These are phyloP conservation scores for Dendryphion nanum DNA, from an alignment of 2,329 filamentous ascomycete species.

Conservation along the genomic window DNA sequence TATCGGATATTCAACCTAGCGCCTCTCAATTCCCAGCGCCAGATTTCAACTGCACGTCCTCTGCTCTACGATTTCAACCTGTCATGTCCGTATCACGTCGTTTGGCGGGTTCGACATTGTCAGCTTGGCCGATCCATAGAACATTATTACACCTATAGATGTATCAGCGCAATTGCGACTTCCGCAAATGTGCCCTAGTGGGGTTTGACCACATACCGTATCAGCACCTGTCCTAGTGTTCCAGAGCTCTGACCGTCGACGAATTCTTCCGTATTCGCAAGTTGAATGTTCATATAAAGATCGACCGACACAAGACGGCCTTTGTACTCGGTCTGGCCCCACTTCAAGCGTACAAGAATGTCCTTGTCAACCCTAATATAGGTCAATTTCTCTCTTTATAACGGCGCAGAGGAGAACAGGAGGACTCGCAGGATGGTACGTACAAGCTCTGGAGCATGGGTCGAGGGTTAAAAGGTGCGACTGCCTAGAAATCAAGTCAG, in stretches of 20 bases:
- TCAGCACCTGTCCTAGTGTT: constrained; percentile 84
- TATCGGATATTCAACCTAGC: too few relatives aligned
- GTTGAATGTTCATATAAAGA: constrained; percentile 98
- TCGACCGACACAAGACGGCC: constrained; percentile 89
- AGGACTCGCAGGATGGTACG: too few relatives aligned
- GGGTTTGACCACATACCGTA: too few relatives aligned
- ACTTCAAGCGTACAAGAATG: constrained; percentile 91
- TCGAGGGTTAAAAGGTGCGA: constrained; percentile 93
- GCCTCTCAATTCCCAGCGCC: too few relatives aligned
- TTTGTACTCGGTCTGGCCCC: constrained; percentile 97
- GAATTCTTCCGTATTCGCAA: constrained; percentile 87
- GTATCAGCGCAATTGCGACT: background rate
- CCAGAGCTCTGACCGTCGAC: constrained; percentile 84
- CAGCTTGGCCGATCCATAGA: constrained; percentile 74
- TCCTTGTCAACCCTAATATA: constrained; percentile 75
- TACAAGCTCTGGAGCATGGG: constrained; percentile 93
- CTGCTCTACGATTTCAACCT: too few relatives aligned
- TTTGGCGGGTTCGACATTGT: constrained; percentile 45
- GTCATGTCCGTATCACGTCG: constrained; percentile 41
- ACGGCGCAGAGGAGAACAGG: background rate
- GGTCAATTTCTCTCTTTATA: constrained; percentile 16
- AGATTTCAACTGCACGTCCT: too few relatives aligned
- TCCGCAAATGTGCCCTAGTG: constrained; percentile 1
- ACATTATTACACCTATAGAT: constrained; percentile 86
- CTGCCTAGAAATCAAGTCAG: too few relatives aligned